Conservation (phyloP, 140 eudicot genomes). For the Cichorium intybus region DNA sequence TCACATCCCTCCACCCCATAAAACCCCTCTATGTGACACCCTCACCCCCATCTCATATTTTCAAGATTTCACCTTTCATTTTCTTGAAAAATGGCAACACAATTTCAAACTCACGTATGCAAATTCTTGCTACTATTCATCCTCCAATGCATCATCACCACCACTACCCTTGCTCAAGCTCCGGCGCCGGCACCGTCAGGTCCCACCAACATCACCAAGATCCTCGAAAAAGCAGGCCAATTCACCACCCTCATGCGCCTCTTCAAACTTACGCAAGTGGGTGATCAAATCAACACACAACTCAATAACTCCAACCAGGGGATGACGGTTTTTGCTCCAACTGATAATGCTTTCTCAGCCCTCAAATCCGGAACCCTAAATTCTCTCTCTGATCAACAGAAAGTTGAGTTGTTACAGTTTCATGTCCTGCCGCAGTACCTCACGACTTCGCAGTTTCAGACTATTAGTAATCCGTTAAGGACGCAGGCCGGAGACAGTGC, state of each 20-base stretch:
- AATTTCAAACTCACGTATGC: neutral
- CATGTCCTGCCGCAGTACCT: conserved; percentile 59
- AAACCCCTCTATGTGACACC: conserved; percentile 20
- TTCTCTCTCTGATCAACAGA: conserved; percentile 68
- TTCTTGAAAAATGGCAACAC: conserved; percentile 27
- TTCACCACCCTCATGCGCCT: conserved; percentile 75
- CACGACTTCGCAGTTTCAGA: conserved; percentile 65
- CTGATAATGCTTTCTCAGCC: conserved; percentile 71
- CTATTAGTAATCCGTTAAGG: conserved; percentile 76
- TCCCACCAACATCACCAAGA: conserved; percentile 70
- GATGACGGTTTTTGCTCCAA: conserved; percentile 73
- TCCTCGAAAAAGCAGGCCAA: conserved; percentile 84
- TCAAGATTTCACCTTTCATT: conserved; percentile 19
- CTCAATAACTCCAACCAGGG: conserved; percentile 85
- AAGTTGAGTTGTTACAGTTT: conserved; percentile 67
- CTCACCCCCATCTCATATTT: conserved; percentile 18
- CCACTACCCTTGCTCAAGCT: conserved; percentile 53
- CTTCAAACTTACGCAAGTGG: conserved; percentile 46
- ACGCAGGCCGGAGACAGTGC: conserved; percentile 78
- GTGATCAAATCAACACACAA: conserved; percentile 75
- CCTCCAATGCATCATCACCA: conserved; percentile 32
- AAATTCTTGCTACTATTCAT: conserved; percentile 19
- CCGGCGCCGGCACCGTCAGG: conserved; percentile 67
- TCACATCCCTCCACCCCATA: conserved; percentile 23
- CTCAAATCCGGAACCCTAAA: conserved; percentile 78